These are phyloP conservation scores for Botrytis cinerea DNA, from an alignment of 2,329 filamentous ascomycete genomes.

Conservation along the genomic window DNA sequence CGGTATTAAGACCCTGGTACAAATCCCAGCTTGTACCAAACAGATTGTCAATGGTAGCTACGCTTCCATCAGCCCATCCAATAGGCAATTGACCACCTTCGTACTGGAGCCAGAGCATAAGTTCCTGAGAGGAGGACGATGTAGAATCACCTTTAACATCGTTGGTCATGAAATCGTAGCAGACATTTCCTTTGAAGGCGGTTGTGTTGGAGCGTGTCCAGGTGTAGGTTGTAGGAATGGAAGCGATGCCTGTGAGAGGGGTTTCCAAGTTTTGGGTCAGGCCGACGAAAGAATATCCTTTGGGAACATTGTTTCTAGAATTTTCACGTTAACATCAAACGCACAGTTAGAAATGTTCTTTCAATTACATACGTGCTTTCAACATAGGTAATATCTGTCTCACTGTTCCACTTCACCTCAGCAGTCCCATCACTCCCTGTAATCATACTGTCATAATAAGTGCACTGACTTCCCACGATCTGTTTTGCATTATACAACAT, in stretches of 20 bases:
- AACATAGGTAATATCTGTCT: constrained; percentile 6
- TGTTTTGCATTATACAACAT: constrained; percentile 1
- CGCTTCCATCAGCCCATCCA: constrained; percentile 1
- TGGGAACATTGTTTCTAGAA: constrained; percentile 4
- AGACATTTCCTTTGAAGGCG: constrained; percentile 12
- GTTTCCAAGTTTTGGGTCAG: constrained; percentile 6
- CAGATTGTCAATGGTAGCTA: constrained; percentile 1
- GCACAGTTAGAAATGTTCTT: accelerated
- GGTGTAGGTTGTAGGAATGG: constrained; percentile 5
- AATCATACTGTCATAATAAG: not conserved
- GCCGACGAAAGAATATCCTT: constrained; percentile 1
- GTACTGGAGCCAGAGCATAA: constrained; percentile 9
- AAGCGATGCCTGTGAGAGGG: not conserved
- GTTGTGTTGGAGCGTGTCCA: constrained; percentile 8
- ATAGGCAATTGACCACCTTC: constrained; percentile 2
- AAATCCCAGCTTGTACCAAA: constrained; percentile 11
- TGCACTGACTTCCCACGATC: constrained; percentile 4
- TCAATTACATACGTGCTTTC: not conserved
- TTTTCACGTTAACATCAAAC: not conserved
- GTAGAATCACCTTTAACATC: constrained; percentile 22
- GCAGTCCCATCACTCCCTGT: not conserved
- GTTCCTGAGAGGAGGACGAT: constrained; percentile 16
- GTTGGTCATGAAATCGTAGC: constrained; percentile 17
- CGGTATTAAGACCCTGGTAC: not conserved
- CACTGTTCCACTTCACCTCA: constrained; percentile 8